phyloP scores from a whole-genome alignment of 768 basidiomycete genomes.

The Russula sp. region DNA sequence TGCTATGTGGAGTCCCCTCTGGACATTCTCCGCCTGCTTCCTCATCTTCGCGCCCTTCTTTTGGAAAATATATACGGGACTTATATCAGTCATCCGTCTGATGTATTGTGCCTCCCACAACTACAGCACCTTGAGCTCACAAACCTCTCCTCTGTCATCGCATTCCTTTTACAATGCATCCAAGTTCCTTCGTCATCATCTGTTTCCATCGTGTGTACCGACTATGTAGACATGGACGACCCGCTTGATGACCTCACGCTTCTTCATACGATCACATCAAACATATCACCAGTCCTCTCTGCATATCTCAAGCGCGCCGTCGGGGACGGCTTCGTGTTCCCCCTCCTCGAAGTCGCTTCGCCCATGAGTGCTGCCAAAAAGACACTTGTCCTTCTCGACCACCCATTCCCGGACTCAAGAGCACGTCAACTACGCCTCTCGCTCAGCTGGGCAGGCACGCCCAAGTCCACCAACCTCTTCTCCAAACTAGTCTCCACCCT shows the following conservation, averaged over 20 bases:
- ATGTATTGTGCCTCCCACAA: neutral
- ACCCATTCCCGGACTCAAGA: neutral
- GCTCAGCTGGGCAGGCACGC: neutral
- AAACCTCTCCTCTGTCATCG: neutral
- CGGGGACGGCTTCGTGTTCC: neutral
- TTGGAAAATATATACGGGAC: neutral
- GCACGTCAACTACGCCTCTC: neutral
- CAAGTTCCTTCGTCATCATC: neutral
- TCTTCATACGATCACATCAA: neutral
- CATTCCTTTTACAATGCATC: constrained; percentile 2
- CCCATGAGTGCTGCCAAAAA: neutral
- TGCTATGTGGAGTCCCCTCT: neutral
- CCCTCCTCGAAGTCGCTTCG: constrained; percentile 5
- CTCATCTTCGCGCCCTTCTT: neutral
- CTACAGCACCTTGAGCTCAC: constrained; percentile 2
- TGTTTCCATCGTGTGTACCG: constrained; percentile 3
- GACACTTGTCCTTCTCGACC: neutral
- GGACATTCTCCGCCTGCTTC: neutral
- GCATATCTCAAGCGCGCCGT: neutral
- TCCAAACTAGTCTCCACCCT: constrained; percentile 1
- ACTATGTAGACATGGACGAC: neutral
- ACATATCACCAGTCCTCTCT: constrained; percentile 2
- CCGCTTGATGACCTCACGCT: neutral
- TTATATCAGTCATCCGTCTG: neutral
- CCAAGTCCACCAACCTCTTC: neutral